Evolutionary conservation across 306 rosid genomes (phyloP).

Genomic region (Begonia peltatifolia): DNA sequence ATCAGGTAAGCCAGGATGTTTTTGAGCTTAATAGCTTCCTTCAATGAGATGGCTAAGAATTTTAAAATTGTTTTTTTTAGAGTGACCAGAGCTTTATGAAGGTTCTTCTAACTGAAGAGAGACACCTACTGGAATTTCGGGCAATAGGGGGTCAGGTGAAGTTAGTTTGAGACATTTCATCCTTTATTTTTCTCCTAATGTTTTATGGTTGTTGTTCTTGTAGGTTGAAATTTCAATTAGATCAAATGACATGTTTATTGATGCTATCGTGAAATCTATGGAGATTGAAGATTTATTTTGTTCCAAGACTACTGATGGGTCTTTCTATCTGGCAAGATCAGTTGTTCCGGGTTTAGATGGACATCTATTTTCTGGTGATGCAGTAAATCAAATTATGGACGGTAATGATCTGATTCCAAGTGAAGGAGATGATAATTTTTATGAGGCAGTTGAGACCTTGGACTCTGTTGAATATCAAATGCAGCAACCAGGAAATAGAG

Average conservation of each 20-base stretch:
- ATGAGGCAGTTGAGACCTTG: constrained; percentile 81
- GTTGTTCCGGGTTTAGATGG: constrained; percentile 43
- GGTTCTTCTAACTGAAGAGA: constrained; percentile 76
- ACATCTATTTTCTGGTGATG: constrained; percentile 22
- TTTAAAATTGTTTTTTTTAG: constrained; percentile 19
- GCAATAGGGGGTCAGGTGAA: constrained; percentile 95
- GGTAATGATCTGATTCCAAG: constrained; percentile 18
- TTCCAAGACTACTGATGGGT: constrained; percentile 27
- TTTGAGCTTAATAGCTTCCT: not conserved
- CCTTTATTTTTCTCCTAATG: constrained; percentile 12
- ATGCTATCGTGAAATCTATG: constrained; percentile 83
- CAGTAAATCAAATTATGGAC: constrained; percentile 22
- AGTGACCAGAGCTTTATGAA: constrained; percentile 47
- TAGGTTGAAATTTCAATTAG: constrained; percentile 88
- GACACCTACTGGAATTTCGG: constrained; percentile 70
- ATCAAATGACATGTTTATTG: constrained; percentile 61
- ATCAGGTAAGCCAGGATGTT: constrained; percentile 39
- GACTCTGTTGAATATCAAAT: constrained; percentile 36
- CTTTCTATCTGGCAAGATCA: constrained; percentile 83
- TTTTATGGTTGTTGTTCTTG: constrained; percentile 14
- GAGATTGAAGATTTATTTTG: constrained; percentile 89
- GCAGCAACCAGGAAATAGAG: constrained; percentile 31
- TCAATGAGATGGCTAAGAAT: not conserved
- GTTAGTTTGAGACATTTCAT: constrained; percentile 4
- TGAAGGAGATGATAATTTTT: constrained; percentile 74